Evolutionary conservation across 2,329 filamentous ascomycete genomes (phyloP), one percentile per base, ranked within the genome.

Genomic region (Colletotrichum tanaceti): DNA sequence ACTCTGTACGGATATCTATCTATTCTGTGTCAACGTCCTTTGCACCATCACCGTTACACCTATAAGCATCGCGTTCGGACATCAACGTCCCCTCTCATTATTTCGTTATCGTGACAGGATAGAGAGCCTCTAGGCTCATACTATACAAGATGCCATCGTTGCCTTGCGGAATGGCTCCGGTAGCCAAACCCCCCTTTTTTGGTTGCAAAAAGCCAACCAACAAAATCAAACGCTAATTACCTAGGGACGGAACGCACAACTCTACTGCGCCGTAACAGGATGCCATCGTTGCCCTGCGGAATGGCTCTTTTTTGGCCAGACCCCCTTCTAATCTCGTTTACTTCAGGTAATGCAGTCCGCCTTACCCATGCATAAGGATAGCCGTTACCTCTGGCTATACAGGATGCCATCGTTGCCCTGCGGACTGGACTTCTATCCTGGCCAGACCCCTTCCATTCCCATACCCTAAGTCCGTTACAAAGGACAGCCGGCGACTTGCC

Each of bases 351-450:
- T 22, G 47, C 54, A 47, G 18, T 20, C 28, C 18, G 24, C 41
- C 47, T 24, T 49, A 24, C 41, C 35, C 41, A 60, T 32, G 54
- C 61, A 57, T 20, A 16, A 53, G 66, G 63, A 62, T 57, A 63
- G 63, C 44, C 63, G 22, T 20, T 35, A 10, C 20, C n/a, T 28
- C 16, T 46, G 44, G 43, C 59, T 61, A 71, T 74, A 71, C 70
- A 73, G 71, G 73, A 75, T 74, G 73, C 72, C 73, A 74, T 74
- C 73, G 73, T 74, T 74, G 71, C 73, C 73, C 73, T 72, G 71
- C 72, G 72, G 72, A 74, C 72, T 68, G 64, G 47, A 65, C 62
- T 58, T 47, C 52, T 43, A 32, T 58, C 32, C 44, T 47, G 58
- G 63, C 65, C 69, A 71, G 72, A 74, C 71, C 73, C 71, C 72